Evolutionary conservation across 352 stramenopile genomes (phyloP).

Genomic region (Globisporangium uncinulatum): DNA sequence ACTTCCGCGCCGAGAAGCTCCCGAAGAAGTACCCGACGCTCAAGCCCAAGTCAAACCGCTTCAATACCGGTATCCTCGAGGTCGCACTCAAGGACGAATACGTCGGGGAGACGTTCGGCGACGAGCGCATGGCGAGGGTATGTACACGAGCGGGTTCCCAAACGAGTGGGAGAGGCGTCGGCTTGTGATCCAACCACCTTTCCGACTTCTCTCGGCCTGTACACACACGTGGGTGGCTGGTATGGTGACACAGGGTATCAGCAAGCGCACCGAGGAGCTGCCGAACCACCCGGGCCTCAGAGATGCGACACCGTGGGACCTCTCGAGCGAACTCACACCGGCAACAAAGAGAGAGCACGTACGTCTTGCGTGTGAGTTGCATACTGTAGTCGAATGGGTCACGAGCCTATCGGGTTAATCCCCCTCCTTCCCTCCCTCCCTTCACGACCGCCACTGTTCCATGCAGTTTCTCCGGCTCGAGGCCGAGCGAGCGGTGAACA

Average conservation of each 20-base stretch:
- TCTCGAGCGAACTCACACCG: conserved; percentile 43
- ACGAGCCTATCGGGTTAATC: neutral
- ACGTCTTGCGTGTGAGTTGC: conserved; percentile 5
- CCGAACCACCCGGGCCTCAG: conserved; percentile 63
- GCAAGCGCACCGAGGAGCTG: conserved; percentile 71
- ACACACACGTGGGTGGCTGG: too few relatives aligned
- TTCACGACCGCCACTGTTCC: neutral
- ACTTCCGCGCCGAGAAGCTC: conserved; percentile 79
- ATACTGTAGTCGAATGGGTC: neutral
- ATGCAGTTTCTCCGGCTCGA: conserved; percentile 30
- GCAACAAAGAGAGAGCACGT: conserved; percentile 46
- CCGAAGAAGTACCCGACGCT: conserved; percentile 71
- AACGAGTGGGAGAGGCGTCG: too few relatives aligned
- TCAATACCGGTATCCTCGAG: conserved; percentile 75
- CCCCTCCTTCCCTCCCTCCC: neutral
- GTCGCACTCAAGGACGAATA: conserved; percentile 61
- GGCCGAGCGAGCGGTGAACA: conserved; percentile 28
- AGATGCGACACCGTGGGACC: conserved; percentile 58
- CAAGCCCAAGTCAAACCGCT: conserved; percentile 68
- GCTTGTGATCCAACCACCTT: too few relatives aligned
- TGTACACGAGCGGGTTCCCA: too few relatives aligned
- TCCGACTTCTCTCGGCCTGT: too few relatives aligned
- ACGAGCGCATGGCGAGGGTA: conserved; percentile 63
- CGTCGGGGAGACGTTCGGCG: conserved; percentile 55
- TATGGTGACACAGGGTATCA: conserved; percentile 31